Conservation (phyloP, 495 filamentous ascomycete genomes). For the Hyphodiscus hymeniophilus region DNA sequence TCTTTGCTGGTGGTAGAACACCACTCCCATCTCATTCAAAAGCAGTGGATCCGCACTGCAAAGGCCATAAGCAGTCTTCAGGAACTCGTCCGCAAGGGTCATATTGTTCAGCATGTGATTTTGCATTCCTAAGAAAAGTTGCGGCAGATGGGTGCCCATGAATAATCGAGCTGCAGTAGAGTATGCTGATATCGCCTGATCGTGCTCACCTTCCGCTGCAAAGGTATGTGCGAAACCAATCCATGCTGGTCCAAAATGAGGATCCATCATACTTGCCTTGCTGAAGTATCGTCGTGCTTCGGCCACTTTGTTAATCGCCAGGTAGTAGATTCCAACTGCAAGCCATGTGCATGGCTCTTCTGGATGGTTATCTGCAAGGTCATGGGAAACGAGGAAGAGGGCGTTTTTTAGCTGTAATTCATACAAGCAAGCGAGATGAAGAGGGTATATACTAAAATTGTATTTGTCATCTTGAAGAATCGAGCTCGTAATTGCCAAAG, state of each 20-base stretch:
- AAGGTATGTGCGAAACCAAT: slow-evolving; percentile 99
- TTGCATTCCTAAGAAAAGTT: slow-evolving; percentile 97
- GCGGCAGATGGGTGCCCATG: slow-evolving; percentile 92
- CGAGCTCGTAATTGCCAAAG: slow-evolving; percentile 71
- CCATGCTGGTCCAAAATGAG: slow-evolving; percentile 96
- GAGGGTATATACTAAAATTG: slow-evolving; percentile 80
- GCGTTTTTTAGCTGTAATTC: slow-evolving; percentile 80
- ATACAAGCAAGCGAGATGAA: slow-evolving; percentile 88
- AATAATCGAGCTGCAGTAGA: slow-evolving; percentile 92
- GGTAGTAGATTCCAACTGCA: slow-evolving; percentile 92
- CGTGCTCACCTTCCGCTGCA: slow-evolving; percentile 98
- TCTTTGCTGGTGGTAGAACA: slow-evolving; percentile 84
- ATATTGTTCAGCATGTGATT: slow-evolving; percentile 93
- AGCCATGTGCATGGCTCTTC: slow-evolving; percentile 87
- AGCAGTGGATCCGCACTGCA: slow-evolving; percentile 78
- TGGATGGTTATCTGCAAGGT: slow-evolving; percentile 85
- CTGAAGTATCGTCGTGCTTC: slow-evolving; percentile 94
- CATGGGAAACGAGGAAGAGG: slow-evolving; percentile 89
- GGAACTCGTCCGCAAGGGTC: slow-evolving; percentile 89
- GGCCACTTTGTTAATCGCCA: slow-evolving; percentile 78
- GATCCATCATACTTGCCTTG: slow-evolving; percentile 94
- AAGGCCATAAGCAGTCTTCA: slow-evolving; percentile 74
- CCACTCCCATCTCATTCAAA: slow-evolving; percentile 91
- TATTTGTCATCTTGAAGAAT: slow-evolving; percentile 76
- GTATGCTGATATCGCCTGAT: slow-evolving; percentile 97